Evolutionary conservation across 441 rosid species (phyloP).

Genomic region (Macaranga tanarius): DNA sequence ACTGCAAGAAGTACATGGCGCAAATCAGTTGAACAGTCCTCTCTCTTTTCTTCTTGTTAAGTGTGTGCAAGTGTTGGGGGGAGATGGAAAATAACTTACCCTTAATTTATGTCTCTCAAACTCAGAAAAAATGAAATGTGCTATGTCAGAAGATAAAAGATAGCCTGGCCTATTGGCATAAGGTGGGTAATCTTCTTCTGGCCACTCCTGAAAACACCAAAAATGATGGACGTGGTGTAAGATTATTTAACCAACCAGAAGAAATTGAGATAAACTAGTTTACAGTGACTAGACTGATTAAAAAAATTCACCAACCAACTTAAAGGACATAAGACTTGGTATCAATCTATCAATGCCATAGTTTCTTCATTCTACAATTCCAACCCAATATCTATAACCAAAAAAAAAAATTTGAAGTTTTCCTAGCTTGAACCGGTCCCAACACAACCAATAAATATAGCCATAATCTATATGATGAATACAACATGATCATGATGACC

Average conservation of each 20-base stretch:
- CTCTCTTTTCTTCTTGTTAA: background rate
- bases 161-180: conserved; percentile 98
- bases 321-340: background rate
- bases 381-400: background rate
- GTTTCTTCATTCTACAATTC: background rate
- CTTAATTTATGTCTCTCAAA: conserved; percentile 78
- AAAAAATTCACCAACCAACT: background rate
- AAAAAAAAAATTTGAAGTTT: background rate
- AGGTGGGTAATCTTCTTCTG: conserved; percentile 94
- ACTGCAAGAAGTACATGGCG: conserved; percentile 36
- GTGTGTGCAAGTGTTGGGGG: background rate
- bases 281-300: background rate
- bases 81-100: conserved; percentile 37
- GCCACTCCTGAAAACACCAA: conserved; percentile 73
- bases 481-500: background rate
- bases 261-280: background rate
- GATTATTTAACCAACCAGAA: background rate
- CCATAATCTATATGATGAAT: background rate
- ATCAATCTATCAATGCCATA: background rate
- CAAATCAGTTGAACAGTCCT: background rate
- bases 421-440: background rate
- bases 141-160: conserved; percentile 77
- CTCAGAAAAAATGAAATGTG: conserved; percentile 61
- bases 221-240: background rate
- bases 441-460: background rate